phyloP scores from a whole-genome alignment of 2,329 filamentous ascomycete genomes.

The Metarhizium robertsii region DNA sequence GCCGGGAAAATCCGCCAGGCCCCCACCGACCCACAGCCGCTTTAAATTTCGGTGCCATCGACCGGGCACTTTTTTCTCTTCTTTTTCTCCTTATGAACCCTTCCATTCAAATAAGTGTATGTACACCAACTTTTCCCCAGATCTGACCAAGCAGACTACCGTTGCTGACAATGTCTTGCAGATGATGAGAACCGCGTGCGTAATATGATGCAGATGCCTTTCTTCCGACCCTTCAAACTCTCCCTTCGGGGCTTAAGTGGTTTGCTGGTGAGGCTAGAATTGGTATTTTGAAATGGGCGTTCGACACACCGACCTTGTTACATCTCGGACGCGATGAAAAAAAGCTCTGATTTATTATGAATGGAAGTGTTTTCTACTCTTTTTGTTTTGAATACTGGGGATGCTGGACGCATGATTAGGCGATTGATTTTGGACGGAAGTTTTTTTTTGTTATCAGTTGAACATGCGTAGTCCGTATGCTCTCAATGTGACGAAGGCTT shows the following conservation, averaged over 20 bases:
- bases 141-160: background rate
- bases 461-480: background rate
- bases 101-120: conserved; percentile 99
- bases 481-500: background rate
- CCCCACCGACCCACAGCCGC: conserved; percentile 3
- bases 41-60: conserved; percentile 27
- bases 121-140: conserved; percentile 27
- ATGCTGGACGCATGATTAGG: background rate
- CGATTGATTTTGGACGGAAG: background rate
- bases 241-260: conserved; percentile 89
- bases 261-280: conserved; percentile 52
- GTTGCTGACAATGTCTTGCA: conserved; percentile 32
- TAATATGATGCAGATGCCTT: conserved; percentile 70
- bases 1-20: background rate
- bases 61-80: conserved; percentile 32
- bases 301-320: conserved; percentile 99
- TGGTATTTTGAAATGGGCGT: conserved; percentile 93
- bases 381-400: background rate
- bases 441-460: background rate
- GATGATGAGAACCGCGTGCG: conserved; percentile 99
- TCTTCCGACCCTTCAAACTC: conserved; percentile 63
- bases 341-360: conserved; percentile 78
- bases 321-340: conserved; percentile 88
- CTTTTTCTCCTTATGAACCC: conserved; percentile 61
- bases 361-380: conserved; percentile 18